Base-by-base conservation (phyloP, 2,329 filamentous ascomycete genomes). In the Mycosphaerella sp. region DNA sequence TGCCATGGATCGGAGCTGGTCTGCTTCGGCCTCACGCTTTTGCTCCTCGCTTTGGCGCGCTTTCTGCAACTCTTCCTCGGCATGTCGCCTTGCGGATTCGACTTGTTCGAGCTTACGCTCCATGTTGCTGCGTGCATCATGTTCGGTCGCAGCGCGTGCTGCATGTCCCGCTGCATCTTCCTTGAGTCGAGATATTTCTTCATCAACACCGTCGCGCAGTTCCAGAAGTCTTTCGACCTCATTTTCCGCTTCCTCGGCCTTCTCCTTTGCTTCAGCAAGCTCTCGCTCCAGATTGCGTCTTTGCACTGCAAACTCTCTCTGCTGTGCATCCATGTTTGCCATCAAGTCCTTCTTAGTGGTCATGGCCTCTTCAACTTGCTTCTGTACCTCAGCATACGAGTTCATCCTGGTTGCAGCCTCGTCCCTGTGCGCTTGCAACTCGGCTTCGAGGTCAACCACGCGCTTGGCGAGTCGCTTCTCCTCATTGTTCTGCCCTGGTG, bases 271-370 rank as follows among this genome's bases (percentile, higher is more conserved):
- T 11, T 81, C 80, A 62, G 84, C 85, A 54, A 93, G 84, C 67
- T 97, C 91, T 12, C 82, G 78, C 62, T 95, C 88, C 0, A 97
- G 76, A 8, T 84, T 86, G 65, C 87, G 89, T 39, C 93, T 83
- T 70, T 97, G 92, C 47, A 85, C 83, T 36, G 87, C 78, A 62
- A 95, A 96, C 66, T 97, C 93, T 26, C 83, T 83, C 70, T 96
- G 89, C 60, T 95, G 81, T 10, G 91, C 86, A 67, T 97, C 90
- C 74, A 98, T 89, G 66, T 98, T 98, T 60, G 89, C 86, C 72
- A 98, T 83, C 8, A 98, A 81, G 69, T 97, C 93, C 63, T 87
- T 87, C 70, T 98, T 98, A 1, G 87, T 96, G 2, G 89, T 91
- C 63, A 93, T 89, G 5, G 83, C 88, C 69, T 97, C 92, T 59